phyloP scores from a whole-genome alignment of 345 rosid species.

The Lepidium africanum region DNA sequence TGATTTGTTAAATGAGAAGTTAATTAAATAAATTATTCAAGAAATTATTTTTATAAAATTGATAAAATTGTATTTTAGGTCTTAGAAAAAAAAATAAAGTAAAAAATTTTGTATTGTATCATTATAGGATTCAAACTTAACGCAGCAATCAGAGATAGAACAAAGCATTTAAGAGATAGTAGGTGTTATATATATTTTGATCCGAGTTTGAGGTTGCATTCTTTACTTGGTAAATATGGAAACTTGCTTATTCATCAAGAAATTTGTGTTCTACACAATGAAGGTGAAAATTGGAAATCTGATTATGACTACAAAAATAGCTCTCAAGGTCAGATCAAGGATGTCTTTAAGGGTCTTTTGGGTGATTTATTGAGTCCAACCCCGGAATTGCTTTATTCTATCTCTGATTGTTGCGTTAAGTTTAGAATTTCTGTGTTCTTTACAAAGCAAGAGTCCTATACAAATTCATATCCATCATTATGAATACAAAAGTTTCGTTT shows the following conservation, averaged over 20 bases:
- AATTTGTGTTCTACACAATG: not conserved
- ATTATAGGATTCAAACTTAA: not conserved
- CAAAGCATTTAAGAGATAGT: no score
- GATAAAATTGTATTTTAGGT: no score
- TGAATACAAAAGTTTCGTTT: not conserved
- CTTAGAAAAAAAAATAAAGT: no score
- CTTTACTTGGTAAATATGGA: not conserved
- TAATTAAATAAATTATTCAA: no score
- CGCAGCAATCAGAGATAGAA: not conserved
- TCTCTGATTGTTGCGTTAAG: not conserved
- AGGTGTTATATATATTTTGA: not conserved
- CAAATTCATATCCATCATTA: not conserved
- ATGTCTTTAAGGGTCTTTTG: not conserved
- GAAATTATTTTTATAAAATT: no score
- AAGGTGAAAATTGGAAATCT: not conserved
- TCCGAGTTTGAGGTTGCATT: not conserved
- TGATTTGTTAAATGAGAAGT: no score
- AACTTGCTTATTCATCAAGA: not conserved
- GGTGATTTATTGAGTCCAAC: no score
- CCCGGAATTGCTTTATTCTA: no score
- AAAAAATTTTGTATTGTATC: no score
- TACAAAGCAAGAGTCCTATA: not conserved
- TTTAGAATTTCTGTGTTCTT: not conserved
- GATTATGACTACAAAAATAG: not conserved
- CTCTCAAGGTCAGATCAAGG: not conserved